These are phyloP conservation scores for Crepidotus variabilis DNA, from an alignment of 768 basidiomycete species.

Conservation along the genomic window DNA sequence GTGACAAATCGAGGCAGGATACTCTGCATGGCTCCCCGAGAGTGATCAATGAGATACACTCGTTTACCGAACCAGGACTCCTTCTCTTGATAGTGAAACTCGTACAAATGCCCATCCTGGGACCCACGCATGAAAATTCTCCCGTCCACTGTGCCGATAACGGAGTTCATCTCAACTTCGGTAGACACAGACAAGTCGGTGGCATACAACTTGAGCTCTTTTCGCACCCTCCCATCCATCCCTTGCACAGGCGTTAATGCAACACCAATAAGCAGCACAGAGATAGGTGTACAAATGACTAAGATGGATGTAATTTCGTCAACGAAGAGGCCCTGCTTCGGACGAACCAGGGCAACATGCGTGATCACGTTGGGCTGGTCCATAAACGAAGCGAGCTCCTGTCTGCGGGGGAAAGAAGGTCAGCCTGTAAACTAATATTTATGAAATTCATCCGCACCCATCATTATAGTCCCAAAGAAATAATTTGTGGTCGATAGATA, in stretches of 20 bases:
- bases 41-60: slow-evolving; percentile 83
- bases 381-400: slow-evolving; percentile 87
- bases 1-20: slow-evolving; percentile 73
- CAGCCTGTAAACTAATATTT: too few species aligned
- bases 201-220: slow-evolving; percentile 84
- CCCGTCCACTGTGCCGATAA: slow-evolving; percentile 75
- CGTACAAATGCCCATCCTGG: slow-evolving; percentile 87
- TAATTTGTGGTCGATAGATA: slow-evolving; percentile 89
- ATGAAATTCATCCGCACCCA: slow-evolving; percentile 58
- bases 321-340: slow-evolving; percentile 84
- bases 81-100: slow-evolving; percentile 85
- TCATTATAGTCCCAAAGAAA: slow-evolving; percentile 97
- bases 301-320: slow-evolving; percentile 88
- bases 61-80: slow-evolving; percentile 92
- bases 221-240: slow-evolving; percentile 39
- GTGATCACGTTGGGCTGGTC: slow-evolving; percentile 90
- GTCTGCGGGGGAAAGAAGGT: slow-evolving; percentile 37
- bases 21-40: slow-evolving; percentile 73
- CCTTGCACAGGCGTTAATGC: slow-evolving; percentile 47
- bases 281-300: slow-evolving; percentile 84
- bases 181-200: slow-evolving; percentile 79
- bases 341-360: slow-evolving; percentile 82
- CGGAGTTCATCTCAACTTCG: slow-evolving; percentile 83
- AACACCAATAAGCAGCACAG: slow-evolving; percentile 82
- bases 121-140: slow-evolving; percentile 89